Evolutionary conservation across 176 grass and related monocot species (phyloP).

Genomic region (Saccharum spontaneum): DNA sequence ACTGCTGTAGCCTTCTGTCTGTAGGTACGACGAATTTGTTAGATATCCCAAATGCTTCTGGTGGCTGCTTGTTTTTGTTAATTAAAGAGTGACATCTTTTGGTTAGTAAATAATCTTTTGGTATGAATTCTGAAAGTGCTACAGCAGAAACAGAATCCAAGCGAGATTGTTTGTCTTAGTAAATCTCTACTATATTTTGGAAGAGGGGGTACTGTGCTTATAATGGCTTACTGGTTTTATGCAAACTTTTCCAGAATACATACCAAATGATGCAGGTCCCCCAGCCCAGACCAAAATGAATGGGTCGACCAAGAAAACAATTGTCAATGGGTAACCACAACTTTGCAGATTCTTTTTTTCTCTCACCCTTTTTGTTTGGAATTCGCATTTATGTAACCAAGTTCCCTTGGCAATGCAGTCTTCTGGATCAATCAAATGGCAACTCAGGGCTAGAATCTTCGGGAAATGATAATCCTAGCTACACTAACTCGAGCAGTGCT

Average conservation of each 20-base stretch:
- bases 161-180: background rate
- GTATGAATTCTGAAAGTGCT: background rate
- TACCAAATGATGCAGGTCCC: conserved; percentile 5
- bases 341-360: conserved; percentile 10
- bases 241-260: conserved; percentile 33
- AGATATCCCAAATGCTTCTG: background rate
- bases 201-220: background rate
- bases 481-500: conserved; percentile 50
- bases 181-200: background rate
- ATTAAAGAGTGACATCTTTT: background rate
- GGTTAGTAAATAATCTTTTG: background rate
- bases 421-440: conserved; percentile 43
- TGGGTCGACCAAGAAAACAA: conserved; percentile 38
- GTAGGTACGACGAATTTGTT: background rate
- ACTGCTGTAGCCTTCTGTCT: too few species aligned
- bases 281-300: conserved; percentile 21
- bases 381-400: background rate
- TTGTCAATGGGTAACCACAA: conserved; percentile 49
- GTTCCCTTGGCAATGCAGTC: conserved; percentile 44
- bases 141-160: background rate
- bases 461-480: conserved; percentile 51
- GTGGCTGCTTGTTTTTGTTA: conserved; percentile 3
- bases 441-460: conserved; percentile 65
- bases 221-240: conserved; percentile 15
- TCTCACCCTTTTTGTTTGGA: background rate